Evolutionary conservation across 2,329 filamentous ascomycete species (phyloP).

Genomic region (Aspergillus aculeatinus): DNA sequence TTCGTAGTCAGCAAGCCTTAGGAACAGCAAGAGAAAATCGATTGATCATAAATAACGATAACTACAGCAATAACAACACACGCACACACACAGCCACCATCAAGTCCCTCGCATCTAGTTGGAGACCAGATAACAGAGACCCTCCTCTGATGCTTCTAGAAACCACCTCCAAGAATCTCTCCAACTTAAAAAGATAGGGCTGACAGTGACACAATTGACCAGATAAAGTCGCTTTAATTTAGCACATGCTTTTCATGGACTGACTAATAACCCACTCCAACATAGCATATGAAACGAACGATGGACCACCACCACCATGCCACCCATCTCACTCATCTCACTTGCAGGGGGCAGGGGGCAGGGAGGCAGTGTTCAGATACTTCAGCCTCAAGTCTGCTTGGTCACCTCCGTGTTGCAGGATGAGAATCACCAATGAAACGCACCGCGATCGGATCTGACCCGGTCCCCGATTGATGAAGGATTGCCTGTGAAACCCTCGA

Average conservation of each 20-base stretch:
- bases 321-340: too few relatives aligned
- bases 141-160: neutral
- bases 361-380: too few relatives aligned
- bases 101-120: neutral
- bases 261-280: neutral
- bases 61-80: neutral
- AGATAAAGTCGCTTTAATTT: neutral
- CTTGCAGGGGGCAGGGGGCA: too few relatives aligned
- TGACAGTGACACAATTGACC: neutral
- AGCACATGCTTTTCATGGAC: neutral
- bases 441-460: neutral
- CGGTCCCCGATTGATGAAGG: conserved; percentile 8
- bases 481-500: conserved; percentile 1
- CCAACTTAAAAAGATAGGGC: neutral
- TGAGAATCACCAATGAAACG: neutral
- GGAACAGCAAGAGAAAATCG: neutral
- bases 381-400: too few relatives aligned
- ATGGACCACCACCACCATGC: too few relatives aligned
- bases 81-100: neutral
- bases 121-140: neutral
- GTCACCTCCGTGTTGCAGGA: neutral
- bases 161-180: neutral
- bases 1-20: neutral
- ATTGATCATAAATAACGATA: neutral
- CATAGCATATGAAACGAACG: neutral